Base-by-base conservation (phyloP, 495 filamentous ascomycete genomes). In the Aspergillus conjunctus region DNA sequence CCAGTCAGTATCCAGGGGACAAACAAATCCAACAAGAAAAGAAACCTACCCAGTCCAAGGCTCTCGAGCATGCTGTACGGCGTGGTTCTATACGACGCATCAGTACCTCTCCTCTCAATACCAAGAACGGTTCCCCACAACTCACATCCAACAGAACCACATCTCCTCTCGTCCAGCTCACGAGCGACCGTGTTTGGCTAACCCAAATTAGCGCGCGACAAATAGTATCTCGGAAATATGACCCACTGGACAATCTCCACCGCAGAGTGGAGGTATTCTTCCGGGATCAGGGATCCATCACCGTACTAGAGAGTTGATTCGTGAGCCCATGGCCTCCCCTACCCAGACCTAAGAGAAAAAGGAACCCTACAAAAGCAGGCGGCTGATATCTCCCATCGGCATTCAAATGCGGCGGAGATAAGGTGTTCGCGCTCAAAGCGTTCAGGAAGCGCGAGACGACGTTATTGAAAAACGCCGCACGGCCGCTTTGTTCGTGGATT, bases 81-180 rank as follows among this genome's bases (percentile, higher is more conserved):
- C 55, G 37, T 56, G 54, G 20, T 56, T 56, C 54, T 56, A 34
- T 5, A 22, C 7, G 9, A 15, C 20, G 6, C 1, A 9, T 31
- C 8, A 51, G 21, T n/a, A 45, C 33, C 15, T 15, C 1, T n/a
- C n/a, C n/a, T n/a, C n/a, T n/a, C n/a, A n/a, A n/a, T n/a, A n/a
- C 32, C 31, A 39, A 1, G 33, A 39, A 39, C 7, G 7, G n/a
- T n/a, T n/a, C n/a, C n/a, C n/a, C n/a, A 11, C 34, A n/a, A 53
- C 52, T 54, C 18, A 54, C 52, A 54, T 54, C 52, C n/a, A 54
- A 14, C 7, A 54, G 37, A 41, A 54, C 1, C n/a, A 54, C 52
- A 15, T 54, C 52, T 1, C 52, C 52, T 11, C 43, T 41, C 4
- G 33, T 26, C 52, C 52, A 54, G 3, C 7, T 11, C 10, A 54